Evolutionary conservation across 2,329 filamentous ascomycete species (phyloP), one percentile per base, ranked within the genome.

Genomic region (Aspergillus sojae): DNA sequence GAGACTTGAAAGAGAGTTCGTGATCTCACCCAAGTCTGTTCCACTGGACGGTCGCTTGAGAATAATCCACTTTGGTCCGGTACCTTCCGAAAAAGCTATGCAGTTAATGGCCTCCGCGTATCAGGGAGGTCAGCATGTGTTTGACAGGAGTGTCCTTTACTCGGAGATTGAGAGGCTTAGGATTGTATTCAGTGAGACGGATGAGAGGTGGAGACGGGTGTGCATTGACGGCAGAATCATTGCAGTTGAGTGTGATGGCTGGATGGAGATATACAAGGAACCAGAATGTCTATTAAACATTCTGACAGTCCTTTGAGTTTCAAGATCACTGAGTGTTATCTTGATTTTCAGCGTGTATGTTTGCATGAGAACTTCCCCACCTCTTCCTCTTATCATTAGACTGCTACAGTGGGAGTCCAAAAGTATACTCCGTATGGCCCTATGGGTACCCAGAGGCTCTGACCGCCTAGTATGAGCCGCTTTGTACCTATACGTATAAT

Each of bases 221-320:
- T 98, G 94, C 75, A 83, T 98, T n/a, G 94, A 98, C 77, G 94
- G 94, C 3, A 93, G 90, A 59, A 96, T 96, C 71, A 87, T 97
- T 3, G 85, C 87, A 63, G 80, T 97, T 0, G 89, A 91, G 23
- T 76, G 82, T 58, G 88, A 85, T 2, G 93, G 93, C 0, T 89
- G 87, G 83, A 86, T 96, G 77, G 85, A 87, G 63, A 84, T 97
- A 41, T 60, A 52, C 21, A 75, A 71, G 64, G 74, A 73, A 45
- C 14, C 67, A 32, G 66, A 61, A 30, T 60, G 56, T 48, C 57
- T 72, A 50, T 56, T 77, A n/a, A 65, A 68, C 34, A 60, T 69
- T 12, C 43, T 70, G 26, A 21, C 56, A n/a, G 16, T 50, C 56
- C 14, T 5, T 32, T 11, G 39, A n/a, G 30, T 9, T 21, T 45